Base-by-base conservation (phyloP, 75 land plant genomes). In the Pinus tabuliformis region DNA sequence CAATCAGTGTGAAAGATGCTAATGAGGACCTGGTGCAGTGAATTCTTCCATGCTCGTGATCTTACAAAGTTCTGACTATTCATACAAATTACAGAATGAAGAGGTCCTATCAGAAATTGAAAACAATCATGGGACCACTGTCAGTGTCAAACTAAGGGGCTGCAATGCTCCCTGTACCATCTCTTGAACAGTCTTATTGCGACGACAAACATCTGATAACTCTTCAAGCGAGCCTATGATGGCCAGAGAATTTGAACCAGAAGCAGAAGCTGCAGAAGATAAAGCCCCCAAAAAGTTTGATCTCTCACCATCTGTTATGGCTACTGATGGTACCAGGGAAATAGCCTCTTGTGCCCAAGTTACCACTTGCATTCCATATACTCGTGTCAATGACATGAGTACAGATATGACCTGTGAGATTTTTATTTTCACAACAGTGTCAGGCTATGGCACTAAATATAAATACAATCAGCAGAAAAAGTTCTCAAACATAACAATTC, bases 151-250 rank as follows among this genome's bases (percentile, higher is more conserved):
- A 8, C 88, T 86, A 73, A 79, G 86, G 1, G 99, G 99, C 80
- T 86, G 92, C 73, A 97, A 79, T 45, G 95, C 99, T 77, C 83
- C 87, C 73, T 95, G 98, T 39, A 97, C 99, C 22, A 93, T 90
- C 61, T 94, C 99, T 75, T 89, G 88, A 61, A 92, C 95, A 59
- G 89, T 88, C 76, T 91, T 81, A 81, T 92, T 97, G 2, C 99
- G 95, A 7, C 99, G 87, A 72, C 99, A 97, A 54, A 97, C 95
- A 77, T 95, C 97, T 57, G 99, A 95, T 14, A 97, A 73, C 77
- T 97, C 98, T 76, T 97, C 98, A n/a, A 97, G 80, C 1, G 91
- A 91, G 24, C 59, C 82, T 9, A 78, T 78, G 33, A 95, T 57
- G 2, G 84, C 49, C 21, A 79, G 74, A 24, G 83, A 61, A 59